These are phyloP conservation scores for Cutaneotrichosporon arboriforme DNA, from an alignment of 1,284 basidiomycete species.

Conservation along the genomic window DNA sequence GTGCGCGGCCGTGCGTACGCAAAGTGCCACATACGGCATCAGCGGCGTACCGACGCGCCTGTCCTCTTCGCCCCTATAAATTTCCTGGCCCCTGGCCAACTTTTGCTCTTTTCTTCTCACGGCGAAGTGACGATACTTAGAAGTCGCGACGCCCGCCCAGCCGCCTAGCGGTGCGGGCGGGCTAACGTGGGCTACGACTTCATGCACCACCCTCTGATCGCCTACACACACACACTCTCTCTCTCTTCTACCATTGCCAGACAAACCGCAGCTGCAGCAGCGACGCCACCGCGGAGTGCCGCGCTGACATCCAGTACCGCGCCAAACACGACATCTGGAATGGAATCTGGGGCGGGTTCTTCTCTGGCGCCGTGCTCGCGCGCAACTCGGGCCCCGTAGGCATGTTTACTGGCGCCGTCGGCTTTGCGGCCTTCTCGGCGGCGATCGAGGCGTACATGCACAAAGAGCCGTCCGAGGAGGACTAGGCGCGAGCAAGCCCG, in stretches of 20 bases:
- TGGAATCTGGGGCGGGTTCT: slow-evolving; percentile 51
- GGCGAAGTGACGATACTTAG: slow-evolving; percentile 7
- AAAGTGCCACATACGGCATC: slow-evolving; percentile 1
- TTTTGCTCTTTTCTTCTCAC: neutral
- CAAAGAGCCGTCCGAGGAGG: slow-evolving; percentile 76
- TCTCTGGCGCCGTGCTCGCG: slow-evolving; percentile 70
- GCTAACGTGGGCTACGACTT: slow-evolving; percentile 8
- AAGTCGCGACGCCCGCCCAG: slow-evolving; percentile 4
- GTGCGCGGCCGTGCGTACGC: neutral
- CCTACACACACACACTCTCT: neutral
- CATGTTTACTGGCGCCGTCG: slow-evolving; percentile 71
- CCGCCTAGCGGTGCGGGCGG: neutral
- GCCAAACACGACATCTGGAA: slow-evolving; percentile 93
- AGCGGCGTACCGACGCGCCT: neutral
- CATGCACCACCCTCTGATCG: slow-evolving; percentile 13
- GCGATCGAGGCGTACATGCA: slow-evolving; percentile 81
- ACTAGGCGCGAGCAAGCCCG: slow-evolving; percentile 30
- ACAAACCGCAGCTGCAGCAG: too few species aligned
- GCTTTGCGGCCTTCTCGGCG: slow-evolving; percentile 84
- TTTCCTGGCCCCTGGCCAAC: neutral
- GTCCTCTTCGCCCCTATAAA: neutral
- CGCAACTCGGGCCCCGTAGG: slow-evolving; percentile 77
- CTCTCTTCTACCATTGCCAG: too few species aligned
- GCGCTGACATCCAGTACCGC: slow-evolving; percentile 79
- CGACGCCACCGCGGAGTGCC: neutral